Evolutionary conservation across 2,329 filamentous ascomycete genomes (phyloP).

Genomic region (Geosmithia morbida): DNA sequence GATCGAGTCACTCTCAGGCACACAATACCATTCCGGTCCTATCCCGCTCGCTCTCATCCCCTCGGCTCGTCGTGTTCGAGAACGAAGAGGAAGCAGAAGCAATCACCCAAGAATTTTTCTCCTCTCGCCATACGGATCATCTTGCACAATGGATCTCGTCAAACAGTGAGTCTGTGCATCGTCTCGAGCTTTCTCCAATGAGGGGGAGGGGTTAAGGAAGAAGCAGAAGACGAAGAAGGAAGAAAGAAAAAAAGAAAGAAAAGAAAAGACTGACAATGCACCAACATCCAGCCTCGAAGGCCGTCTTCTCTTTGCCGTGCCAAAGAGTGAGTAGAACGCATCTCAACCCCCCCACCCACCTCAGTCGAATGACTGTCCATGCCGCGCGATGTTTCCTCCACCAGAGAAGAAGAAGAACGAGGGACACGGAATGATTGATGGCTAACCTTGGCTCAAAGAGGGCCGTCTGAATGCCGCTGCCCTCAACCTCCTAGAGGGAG

Average conservation of each 20-base stretch:
- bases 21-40: neutral
- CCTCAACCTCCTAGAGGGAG: conserved; percentile 81
- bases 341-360: too few species aligned
- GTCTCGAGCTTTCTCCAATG: neutral
- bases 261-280: conserved; percentile 29
- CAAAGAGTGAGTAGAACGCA: conserved; percentile 64
- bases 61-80: too few species aligned
- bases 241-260: too few species aligned
- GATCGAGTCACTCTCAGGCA: neutral
- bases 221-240: too few species aligned
- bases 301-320: conserved; percentile 89
- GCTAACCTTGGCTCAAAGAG: conserved; percentile 39
- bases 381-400: neutral
- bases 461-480: conserved; percentile 80
- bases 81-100: too few species aligned
- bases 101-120: too few species aligned
- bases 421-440: neutral
- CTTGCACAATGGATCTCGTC: conserved; percentile 39
- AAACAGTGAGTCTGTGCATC: conserved; percentile 33
- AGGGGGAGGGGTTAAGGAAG: too few species aligned
- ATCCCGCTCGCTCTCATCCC: too few species aligned
- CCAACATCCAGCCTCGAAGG: conserved; percentile 58
- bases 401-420: neutral
- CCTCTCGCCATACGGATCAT: neutral
- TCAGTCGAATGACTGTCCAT: too few species aligned